Evolutionary conservation across 768 basidiomycete species (phyloP).

Genomic region (Fomitopsis serialis): DNA sequence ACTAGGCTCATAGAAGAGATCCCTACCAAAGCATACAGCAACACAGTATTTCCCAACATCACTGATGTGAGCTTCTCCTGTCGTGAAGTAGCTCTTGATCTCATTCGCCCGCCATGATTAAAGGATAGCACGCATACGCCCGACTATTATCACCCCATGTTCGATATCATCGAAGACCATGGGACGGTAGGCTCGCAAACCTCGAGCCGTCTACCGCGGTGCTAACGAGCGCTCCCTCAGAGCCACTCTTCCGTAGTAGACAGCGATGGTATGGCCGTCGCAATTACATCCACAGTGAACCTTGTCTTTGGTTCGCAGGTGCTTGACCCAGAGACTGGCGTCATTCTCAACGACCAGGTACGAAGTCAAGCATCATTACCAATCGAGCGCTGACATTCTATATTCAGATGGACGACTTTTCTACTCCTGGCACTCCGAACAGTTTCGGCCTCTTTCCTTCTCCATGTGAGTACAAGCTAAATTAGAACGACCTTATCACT

Average conservation of each 20-base stretch:
- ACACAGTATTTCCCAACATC: conserved; percentile 56
- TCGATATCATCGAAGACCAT: conserved; percentile 74
- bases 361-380: background rate
- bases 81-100: background rate
- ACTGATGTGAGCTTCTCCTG: conserved; percentile 66
- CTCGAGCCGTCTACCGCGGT: background rate
- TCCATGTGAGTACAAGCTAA: conserved; percentile 49
- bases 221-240: conserved; percentile 29
- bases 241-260: conserved; percentile 86
- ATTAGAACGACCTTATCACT: conserved; percentile 1
- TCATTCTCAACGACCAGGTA: conserved; percentile 87
- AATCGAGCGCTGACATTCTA: background rate
- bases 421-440: conserved; percentile 78
- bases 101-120: background rate
- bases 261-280: conserved; percentile 78
- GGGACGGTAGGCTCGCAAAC: conserved; percentile 63
- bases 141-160: conserved; percentile 81
- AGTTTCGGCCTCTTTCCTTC: conserved; percentile 79
- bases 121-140: conserved; percentile 79
- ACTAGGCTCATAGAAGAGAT: conserved; percentile 56
- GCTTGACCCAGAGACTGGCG: conserved; percentile 80
- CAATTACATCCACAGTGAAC: conserved; percentile 88
- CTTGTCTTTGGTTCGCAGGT: conserved; percentile 85
- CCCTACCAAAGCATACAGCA: conserved; percentile 62
- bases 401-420: conserved; percentile 84